Base-by-base conservation (phyloP, 164 flowering plant species). In the Aristolochia contorta region DNA sequence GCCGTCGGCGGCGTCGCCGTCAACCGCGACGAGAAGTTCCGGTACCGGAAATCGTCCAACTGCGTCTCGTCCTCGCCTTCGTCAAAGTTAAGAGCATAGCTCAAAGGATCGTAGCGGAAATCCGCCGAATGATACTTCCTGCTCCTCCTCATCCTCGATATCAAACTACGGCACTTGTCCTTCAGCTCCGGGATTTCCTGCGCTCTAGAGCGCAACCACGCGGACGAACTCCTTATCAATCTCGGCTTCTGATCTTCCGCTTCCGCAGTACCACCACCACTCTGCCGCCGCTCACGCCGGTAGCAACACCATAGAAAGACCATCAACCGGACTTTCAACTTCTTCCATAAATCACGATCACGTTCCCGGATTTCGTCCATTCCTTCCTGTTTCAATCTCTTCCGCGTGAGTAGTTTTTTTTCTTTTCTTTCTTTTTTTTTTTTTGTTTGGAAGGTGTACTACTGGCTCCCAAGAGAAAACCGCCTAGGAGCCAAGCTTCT, bases 61-160 rank as follows among this genome's bases (percentile, higher is more conserved):
- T 47, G 49, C 33, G 30, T 60, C 4, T 69, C 57, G 37, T 49
- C 50, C 12, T 16, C n/a, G 1, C 72, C 81, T 16, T 83, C 81
- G 23, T 80, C 83, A 65, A 83, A 83, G 27, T 82, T 82, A 20
- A 80, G 72, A 21, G 82, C 71, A 71, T 82, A 82, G 57, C 84
- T 83, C 47, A 74, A 50, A 8, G 88, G 82, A 47, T 83, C 88
- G 75, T 83, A 83, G 55, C 76, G 66, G 69, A 77, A 78, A 57
- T 79, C 85, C 0, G 59, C 59, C 20, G 85, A 75, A 16, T 70
- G 67, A 45, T 71, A 55, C 43, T 66, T 70, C 56, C 60, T 54
- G 55, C 62, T 23, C 6, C 63, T 30, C 15, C 77, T 67, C 25
- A 72, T 67, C 57, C 68, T 61, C 4, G 78, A 64, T 18, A 77